Conservation (phyloP, 352 stramenopile species). For the Globisporangium camurandrum region DNA sequence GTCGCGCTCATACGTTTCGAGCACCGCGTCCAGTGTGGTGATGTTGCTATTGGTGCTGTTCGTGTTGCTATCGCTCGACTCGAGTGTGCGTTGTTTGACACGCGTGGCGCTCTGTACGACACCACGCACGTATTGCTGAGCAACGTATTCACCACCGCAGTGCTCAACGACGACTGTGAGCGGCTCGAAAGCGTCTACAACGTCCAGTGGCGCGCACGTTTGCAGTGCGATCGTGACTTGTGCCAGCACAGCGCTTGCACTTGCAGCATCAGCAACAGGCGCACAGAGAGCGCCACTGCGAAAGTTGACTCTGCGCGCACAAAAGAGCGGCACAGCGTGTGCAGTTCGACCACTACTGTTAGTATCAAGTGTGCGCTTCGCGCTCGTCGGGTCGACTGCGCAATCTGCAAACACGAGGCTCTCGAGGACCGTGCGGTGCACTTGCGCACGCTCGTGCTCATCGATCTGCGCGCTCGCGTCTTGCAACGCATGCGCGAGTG, state of each 20-base stretch:
- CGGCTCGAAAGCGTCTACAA: not conserved
- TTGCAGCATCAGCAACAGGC: conserved; percentile 1
- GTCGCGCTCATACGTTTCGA: conserved; percentile 12
- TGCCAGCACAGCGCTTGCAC: conserved; percentile 5
- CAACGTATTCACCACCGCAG: conserved; percentile 9
- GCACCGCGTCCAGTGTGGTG: conserved; percentile 5
- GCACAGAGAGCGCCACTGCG: conserved; percentile 3
- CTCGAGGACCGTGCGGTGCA: conserved; percentile 1
- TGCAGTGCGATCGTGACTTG: conserved; percentile 8
- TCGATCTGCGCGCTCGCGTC: not conserved
- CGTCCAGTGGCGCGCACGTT: not conserved
- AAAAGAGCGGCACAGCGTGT: conserved; percentile 8
- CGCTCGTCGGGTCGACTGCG: not conserved
- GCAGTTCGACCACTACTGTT: not conserved
- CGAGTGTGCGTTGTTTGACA: not conserved
- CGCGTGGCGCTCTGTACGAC: conserved; percentile 3
- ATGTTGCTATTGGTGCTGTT: not conserved
- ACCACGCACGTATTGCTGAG: not conserved
- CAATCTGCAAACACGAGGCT: conserved; percentile 7
- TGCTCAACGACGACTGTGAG: conserved; percentile 12
- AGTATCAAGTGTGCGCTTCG: not conserved
- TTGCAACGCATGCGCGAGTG: conserved; percentile 1
- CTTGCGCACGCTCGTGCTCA: not conserved
- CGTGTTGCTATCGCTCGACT: not conserved
- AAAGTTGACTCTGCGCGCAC: conserved; percentile 3